Evolutionary conservation across 2,329 filamentous ascomycete genomes (phyloP).

Genomic region (Phaeoacremonium minimum): DNA sequence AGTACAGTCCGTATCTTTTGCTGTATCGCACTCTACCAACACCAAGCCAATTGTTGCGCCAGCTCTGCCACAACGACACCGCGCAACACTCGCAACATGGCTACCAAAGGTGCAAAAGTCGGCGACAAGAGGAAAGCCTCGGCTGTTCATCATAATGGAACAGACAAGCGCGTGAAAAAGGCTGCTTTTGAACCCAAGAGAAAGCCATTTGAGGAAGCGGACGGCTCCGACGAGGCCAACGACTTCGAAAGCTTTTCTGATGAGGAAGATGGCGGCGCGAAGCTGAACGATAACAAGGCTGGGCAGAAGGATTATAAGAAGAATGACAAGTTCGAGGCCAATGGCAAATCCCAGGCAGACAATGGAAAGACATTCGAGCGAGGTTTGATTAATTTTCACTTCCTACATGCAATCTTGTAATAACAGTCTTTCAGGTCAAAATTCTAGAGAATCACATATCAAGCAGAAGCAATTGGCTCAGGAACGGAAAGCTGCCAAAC

Average conservation of each 20-base stretch:
- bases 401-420: too few relatives aligned
- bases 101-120: slow-evolving; percentile 37
- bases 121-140: slow-evolving; percentile 56
- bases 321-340: slow-evolving; percentile 13
- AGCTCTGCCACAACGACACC: too few relatives aligned
- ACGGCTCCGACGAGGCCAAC: slow-evolving; percentile 26
- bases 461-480: slow-evolving; percentile 87
- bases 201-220: slow-evolving; percentile 25
- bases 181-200: slow-evolving; percentile 29
- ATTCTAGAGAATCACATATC: slow-evolving; percentile 79
- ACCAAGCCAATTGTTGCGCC: too few relatives aligned
- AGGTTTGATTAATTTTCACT: too few relatives aligned
- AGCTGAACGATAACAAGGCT: slow-evolving; percentile 32
- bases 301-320: slow-evolving; percentile 26
- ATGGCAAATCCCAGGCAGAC: slow-evolving; percentile 12
- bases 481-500: slow-evolving; percentile 89
- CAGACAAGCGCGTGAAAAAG: slow-evolving; percentile 46
- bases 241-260: slow-evolving; percentile 40
- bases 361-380: slow-evolving; percentile 37
- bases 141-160: slow-evolving; percentile 35
- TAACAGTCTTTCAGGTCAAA: slow-evolving; percentile 55
- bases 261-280: slow-evolving; percentile 48
- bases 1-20: too few relatives aligned
- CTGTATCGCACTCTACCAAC: too few relatives aligned
- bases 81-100: too few relatives aligned